Evolutionary conservation across 768 basidiomycete species (phyloP), one percentile per base, ranked within the genome.

Genomic region (Polyporus arcularius): DNA sequence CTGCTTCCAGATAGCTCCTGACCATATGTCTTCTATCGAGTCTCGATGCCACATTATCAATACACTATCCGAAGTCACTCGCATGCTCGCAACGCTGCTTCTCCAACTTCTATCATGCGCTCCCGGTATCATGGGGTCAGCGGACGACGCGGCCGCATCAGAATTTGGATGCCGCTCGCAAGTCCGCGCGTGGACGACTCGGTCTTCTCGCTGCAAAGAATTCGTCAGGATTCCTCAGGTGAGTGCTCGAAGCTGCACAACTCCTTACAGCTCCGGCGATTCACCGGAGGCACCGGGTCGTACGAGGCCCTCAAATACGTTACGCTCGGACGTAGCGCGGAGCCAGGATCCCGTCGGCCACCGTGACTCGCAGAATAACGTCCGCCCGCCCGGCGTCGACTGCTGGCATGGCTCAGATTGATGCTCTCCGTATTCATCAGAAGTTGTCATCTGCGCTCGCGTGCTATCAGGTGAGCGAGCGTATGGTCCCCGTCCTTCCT

Each of bases 81-180:
- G 31, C 49, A 48, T 57, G 53, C 52, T 30, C 57, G 51, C 45
- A 31, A 49, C n/a, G 47, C 28, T 49, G 57, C 57, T 58, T 63
- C 53, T 21, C 40, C 38, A 15, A 16, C 53, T 63, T 58, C 61
- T 46, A 58, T 63, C 61, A 63, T 55, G 61, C 57, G 61, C 30
- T 58, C 53, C 35, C 32, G 28, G 40, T 32, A 63, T 63, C 61
- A 63, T 57, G 57, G 38, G 61, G 53, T 35, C 53, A 38, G 35
- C 45, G 35, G 18, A 35, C 46, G 52, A 16, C 55, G n/a, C 18
- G 31, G 46, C 53, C 51, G 38, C 57, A 63, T 63, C 61, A 63
- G 41, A 26, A 57, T 63, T 63, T 57, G 30, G 50, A 18, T 16
- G 21, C 35, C 55, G 16, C 38, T 45, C 43, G 55, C 48, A 50